phyloP scores from a whole-genome alignment of 2,329 filamentous ascomycete species.

The Periconia macrospinosa region DNA sequence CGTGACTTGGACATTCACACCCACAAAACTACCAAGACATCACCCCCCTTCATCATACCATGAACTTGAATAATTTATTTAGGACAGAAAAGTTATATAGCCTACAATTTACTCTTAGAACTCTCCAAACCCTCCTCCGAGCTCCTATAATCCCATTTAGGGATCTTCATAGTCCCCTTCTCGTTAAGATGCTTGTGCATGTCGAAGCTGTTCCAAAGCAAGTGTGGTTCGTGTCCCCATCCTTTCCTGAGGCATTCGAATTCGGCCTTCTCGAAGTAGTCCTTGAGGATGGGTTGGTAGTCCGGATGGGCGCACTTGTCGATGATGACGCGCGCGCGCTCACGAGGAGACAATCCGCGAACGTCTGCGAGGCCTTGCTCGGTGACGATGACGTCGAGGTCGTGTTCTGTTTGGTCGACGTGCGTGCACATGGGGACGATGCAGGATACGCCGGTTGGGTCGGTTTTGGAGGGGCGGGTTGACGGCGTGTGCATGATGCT shows the following conservation, averaged over 20 bases:
- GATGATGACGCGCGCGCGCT: slow-evolving; percentile 83
- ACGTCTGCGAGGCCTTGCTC: slow-evolving; percentile 82
- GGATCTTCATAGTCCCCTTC: slow-evolving; percentile 87
- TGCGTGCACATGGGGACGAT: slow-evolving; percentile 96
- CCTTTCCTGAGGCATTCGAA: slow-evolving; percentile 83
- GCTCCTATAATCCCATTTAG: slow-evolving; percentile 57
- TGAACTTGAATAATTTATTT: too few species aligned
- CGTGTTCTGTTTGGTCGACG: slow-evolving; percentile 90
- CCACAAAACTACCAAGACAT: too few species aligned
- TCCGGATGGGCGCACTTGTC: slow-evolving; percentile 83
- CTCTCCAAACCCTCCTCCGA: slow-evolving; percentile 15
- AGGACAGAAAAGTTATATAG: too few species aligned
- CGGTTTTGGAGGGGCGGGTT: slow-evolving; percentile 76
- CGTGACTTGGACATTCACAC: too few species aligned
- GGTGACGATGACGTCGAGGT: slow-evolving; percentile 85
- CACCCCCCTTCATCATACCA: too few species aligned
- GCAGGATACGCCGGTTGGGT: slow-evolving; percentile 79
- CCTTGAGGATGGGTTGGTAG: slow-evolving; percentile 77
- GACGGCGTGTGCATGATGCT: slow-evolving; percentile 92
- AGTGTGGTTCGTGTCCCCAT: slow-evolving; percentile 86
- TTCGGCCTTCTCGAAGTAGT: slow-evolving; percentile 85
- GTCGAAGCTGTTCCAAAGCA: slow-evolving; percentile 84
- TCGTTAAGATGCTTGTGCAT: slow-evolving; percentile 83
- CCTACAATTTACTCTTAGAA: too few species aligned
- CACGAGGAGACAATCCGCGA: slow-evolving; percentile 74